phyloP scores from a whole-genome alignment of 1,284 basidiomycete species.

The Ustilago nuda region DNA sequence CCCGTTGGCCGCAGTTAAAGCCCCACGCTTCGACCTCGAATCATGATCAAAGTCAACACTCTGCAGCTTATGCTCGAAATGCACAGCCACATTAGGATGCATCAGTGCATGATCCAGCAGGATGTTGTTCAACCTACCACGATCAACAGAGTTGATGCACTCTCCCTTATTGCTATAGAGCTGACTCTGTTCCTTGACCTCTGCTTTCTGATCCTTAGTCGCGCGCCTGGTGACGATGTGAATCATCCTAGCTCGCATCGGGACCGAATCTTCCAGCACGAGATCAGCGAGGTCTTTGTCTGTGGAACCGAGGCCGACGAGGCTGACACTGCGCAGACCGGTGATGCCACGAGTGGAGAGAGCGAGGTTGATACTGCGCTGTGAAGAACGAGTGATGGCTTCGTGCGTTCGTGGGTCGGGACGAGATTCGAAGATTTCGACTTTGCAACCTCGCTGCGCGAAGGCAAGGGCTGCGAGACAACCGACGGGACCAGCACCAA shows the following conservation, averaged over 20 bases:
- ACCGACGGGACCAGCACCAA: constrained; percentile 93
- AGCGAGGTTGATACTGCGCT: constrained; percentile 92
- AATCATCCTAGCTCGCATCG: constrained; percentile 96
- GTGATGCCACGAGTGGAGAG: constrained; percentile 92
- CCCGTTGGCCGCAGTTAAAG: constrained; percentile 4
- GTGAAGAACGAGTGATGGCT: constrained; percentile 37
- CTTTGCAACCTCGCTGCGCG: constrained; percentile 86
- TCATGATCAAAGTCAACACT: constrained; percentile 79
- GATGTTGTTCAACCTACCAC: constrained; percentile 85
- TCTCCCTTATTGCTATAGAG: constrained; percentile 87
- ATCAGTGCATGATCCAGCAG: constrained; percentile 79
- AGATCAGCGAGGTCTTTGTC: constrained; percentile 75
- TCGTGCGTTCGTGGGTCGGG: constrained; percentile 71
- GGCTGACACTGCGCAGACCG: constrained; percentile 79
- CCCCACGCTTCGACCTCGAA: neutral
- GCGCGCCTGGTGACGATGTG: constrained; percentile 73
- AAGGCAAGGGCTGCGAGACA: constrained; percentile 89
- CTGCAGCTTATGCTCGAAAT: constrained; percentile 84
- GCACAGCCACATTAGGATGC: constrained; percentile 77
- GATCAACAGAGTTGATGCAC: constrained; percentile 93
- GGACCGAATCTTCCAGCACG: constrained; percentile 84
- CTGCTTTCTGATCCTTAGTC: constrained; percentile 24
- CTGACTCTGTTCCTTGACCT: constrained; percentile 72
- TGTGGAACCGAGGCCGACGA: constrained; percentile 24
- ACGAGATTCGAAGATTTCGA: constrained; percentile 90